phyloP scores from a whole-genome alignment of 768 basidiomycete species.

The Serendipita sp. region DNA sequence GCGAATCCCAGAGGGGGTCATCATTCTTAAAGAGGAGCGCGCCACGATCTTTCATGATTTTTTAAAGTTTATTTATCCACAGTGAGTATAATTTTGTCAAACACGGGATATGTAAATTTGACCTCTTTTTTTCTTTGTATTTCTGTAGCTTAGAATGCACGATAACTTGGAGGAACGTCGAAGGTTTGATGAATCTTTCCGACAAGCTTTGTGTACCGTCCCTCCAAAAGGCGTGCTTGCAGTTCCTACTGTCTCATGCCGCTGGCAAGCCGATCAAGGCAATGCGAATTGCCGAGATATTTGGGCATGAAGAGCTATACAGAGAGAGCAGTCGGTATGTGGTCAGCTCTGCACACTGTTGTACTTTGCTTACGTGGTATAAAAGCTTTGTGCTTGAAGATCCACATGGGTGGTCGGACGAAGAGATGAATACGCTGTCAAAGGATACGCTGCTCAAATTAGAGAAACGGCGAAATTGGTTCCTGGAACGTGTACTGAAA shows the following conservation, averaged over 20 bases:
- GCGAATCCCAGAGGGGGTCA: conserved; percentile 51
- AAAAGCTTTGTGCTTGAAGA: conserved; percentile 68
- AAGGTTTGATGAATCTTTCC: conserved; percentile 77
- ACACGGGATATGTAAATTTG: background rate
- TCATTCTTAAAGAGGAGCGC: conserved; percentile 81
- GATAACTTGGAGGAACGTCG: conserved; percentile 91
- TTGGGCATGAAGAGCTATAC: conserved; percentile 80
- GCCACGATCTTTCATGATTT: conserved; percentile 86
- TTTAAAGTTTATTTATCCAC: conserved; percentile 83
- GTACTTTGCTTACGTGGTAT: background rate
- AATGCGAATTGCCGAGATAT: conserved; percentile 79
- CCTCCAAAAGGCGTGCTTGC: conserved; percentile 66
- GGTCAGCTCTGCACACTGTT: background rate
- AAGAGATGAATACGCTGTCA: conserved; percentile 66
- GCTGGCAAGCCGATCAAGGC: conserved; percentile 88
- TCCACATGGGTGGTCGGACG: conserved; percentile 54
- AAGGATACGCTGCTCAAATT: conserved; percentile 75
- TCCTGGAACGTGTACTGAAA: conserved; percentile 85
- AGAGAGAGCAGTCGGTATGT: conserved; percentile 59
- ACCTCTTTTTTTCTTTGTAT: conserved; percentile 6
- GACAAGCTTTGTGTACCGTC: conserved; percentile 76
- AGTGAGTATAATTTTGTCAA: conserved; percentile 33
- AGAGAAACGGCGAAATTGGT: conserved; percentile 87
- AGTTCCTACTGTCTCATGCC: conserved; percentile 81
- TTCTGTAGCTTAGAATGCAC: conserved; percentile 61